Percentiles rank a stretch among this genome's conserved stretches.
phyloP scores from a whole-genome alignment of 495 filamentous ascomycete genomes.

The Penicillium cosmopolitanum region DNA sequence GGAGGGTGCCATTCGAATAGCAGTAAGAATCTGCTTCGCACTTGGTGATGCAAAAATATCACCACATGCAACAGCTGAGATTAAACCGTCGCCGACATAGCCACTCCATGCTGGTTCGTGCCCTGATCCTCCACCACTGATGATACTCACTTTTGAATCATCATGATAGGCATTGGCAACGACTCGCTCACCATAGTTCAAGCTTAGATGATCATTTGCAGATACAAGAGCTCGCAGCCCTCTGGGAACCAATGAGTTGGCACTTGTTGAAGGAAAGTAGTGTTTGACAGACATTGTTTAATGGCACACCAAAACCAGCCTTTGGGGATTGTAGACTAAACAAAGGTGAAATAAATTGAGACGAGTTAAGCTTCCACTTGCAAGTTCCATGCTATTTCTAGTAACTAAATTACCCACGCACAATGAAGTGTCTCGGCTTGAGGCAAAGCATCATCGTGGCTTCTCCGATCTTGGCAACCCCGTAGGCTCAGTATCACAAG shows the following conservation, averaged over 20 bases:
- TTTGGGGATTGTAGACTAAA: neutral
- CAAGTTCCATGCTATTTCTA: neutral
- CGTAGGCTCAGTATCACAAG: neutral
- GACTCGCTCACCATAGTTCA: constrained; percentile 14
- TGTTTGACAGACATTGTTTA: constrained; percentile 20
- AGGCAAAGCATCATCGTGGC: constrained; percentile 1
- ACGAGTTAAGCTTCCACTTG: neutral
- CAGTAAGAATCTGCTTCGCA: constrained; percentile 11
- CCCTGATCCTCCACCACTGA: constrained; percentile 11
- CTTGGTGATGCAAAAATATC: constrained; percentile 14
- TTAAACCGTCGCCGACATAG: constrained; percentile 14
- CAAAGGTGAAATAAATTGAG: neutral
- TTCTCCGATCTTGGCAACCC: constrained; percentile 6
- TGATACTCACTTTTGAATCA: constrained; percentile 13
- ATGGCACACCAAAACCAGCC: neutral
- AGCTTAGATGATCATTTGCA: constrained; percentile 11
- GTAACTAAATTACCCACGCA: constrained; percentile 1
- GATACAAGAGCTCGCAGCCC: constrained; percentile 15
- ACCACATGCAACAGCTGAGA: constrained; percentile 9
- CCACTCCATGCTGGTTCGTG: constrained; percentile 15
- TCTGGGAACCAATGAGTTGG: constrained; percentile 19
- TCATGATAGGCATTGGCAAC: constrained; percentile 16
- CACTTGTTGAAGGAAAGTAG: constrained; percentile 20
- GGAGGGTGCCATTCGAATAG: constrained; percentile 10
- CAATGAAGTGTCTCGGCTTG: neutral